A percentile compares a stretch with the other conserved stretches of the same genome.
These are phyloP conservation scores for Dioszegia crocea DNA, from an alignment of 768 basidiomycete genomes.

Conservation along the genomic window DNA sequence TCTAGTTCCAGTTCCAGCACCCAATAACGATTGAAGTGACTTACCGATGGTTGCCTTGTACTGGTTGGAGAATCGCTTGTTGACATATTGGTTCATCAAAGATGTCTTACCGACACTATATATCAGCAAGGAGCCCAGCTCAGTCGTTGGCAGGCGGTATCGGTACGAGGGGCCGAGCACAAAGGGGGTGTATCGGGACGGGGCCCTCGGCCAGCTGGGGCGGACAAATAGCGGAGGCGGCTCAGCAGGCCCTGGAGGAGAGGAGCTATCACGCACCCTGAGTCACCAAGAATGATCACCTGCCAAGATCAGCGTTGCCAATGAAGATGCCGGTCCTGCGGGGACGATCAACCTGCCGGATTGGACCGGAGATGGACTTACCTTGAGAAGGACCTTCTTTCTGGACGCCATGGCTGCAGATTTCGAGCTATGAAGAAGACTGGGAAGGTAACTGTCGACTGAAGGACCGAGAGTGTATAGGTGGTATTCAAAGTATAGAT, in stretches of 20 bases:
- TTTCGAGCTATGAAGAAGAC: background rate
- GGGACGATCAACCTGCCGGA: background rate
- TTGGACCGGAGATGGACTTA: slow-evolving; percentile 20
- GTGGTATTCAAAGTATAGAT: no score
- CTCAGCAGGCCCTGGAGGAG: background rate
- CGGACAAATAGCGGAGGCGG: background rate
- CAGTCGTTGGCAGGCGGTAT: background rate
- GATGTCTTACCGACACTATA: slow-evolving; percentile 95
- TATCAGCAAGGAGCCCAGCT: background rate
- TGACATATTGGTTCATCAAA: slow-evolving; percentile 99
- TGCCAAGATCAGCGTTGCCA: slow-evolving; percentile 45
- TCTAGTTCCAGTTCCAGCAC: no score
- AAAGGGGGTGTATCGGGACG: background rate
- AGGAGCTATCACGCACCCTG: slow-evolving; percentile 39
- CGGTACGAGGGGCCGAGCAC: background rate
- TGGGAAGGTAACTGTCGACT: no score
- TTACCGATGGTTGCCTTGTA: slow-evolving; percentile 82
- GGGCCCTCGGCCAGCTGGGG: background rate
- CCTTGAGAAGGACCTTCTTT: slow-evolving; percentile 55
- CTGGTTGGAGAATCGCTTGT: slow-evolving; percentile 98
- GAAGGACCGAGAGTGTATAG: no score
- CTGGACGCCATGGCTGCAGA: slow-evolving; percentile 53
- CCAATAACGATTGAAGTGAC: slow-evolving; percentile 3
- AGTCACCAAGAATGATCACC: slow-evolving; percentile 98
- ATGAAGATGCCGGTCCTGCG: background rate